Conservation (phyloP, 2,329 filamentous ascomycete genomes). For the Pseudogymnoascus destructans region DNA sequence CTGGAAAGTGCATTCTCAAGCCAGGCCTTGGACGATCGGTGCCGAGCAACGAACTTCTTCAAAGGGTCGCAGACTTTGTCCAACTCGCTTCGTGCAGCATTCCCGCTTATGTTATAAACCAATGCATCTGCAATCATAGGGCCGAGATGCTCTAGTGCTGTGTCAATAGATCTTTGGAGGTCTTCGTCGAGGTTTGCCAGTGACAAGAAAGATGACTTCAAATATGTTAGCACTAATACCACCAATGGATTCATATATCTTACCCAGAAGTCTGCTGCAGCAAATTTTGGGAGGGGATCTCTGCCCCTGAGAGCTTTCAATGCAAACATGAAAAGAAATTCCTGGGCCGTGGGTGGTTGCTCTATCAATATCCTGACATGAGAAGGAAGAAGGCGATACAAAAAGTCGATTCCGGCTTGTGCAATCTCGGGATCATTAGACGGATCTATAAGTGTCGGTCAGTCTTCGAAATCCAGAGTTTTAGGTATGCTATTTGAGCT, state of each 20-base stretch:
- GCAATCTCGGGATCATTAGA: constrained; percentile 58
- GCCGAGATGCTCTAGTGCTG: constrained; percentile 45
- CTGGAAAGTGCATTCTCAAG: constrained; percentile 44
- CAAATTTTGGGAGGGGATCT: constrained; percentile 63
- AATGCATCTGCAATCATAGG: constrained; percentile 47
- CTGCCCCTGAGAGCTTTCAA: constrained; percentile 55
- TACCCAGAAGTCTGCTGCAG: constrained; percentile 66
- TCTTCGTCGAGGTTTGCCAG: constrained; percentile 28
- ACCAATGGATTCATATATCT: constrained; percentile 17
- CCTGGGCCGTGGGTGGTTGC: constrained; percentile 42
- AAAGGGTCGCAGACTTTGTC: constrained; percentile 58
- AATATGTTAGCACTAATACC: constrained; percentile 10
- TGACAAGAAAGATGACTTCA: constrained; percentile 39
- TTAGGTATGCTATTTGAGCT: background rate
- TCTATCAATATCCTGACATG: constrained; percentile 48
- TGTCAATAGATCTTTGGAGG: constrained; percentile 32
- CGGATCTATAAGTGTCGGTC: constrained; percentile 30
- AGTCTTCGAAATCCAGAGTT: constrained; percentile 4
- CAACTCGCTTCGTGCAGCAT: constrained; percentile 56
- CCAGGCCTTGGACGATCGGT: constrained; percentile 46
- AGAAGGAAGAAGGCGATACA: constrained; percentile 48
- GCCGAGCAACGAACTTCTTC: constrained; percentile 49
- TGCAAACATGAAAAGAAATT: constrained; percentile 59
- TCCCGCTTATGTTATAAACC: constrained; percentile 53
- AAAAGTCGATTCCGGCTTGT: constrained; percentile 61